Conservation (phyloP, 129 eudicot genomes). For the Cynara cardunculus region DNA sequence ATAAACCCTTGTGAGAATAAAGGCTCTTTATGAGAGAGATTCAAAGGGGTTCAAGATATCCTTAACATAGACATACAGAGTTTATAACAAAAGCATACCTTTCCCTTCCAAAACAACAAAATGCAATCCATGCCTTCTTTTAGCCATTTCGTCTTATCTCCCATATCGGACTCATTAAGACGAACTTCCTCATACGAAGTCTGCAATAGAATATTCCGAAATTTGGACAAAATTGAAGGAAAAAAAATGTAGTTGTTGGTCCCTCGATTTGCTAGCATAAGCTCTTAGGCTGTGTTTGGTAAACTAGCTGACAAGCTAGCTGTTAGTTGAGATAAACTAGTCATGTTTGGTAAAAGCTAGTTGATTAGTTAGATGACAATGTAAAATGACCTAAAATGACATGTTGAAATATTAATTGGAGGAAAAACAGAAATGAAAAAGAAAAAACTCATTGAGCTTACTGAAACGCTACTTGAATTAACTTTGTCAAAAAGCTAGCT, state of each 20-base stretch:
- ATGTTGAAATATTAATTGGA: background rate
- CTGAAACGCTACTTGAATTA: background rate
- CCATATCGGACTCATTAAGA: slow-evolving; percentile 75
- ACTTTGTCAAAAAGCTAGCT: background rate
- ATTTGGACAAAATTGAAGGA: background rate
- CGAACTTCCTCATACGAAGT: slow-evolving; percentile 79
- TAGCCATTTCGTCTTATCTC: slow-evolving; percentile 79
- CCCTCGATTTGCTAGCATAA: no score
- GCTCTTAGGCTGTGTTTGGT: background rate
- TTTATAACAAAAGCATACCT: slow-evolving; percentile 26
- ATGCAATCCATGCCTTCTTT: slow-evolving; percentile 99
- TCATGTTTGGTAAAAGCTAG: background rate
- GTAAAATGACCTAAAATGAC: background rate
- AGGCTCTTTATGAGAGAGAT: background rate
- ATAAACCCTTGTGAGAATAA: background rate
- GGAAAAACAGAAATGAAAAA: background rate
- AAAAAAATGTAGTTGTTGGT: no score
- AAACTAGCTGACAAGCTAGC: background rate
- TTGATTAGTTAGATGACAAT: background rate
- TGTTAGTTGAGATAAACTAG: background rate
- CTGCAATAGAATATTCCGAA: slow-evolving; percentile 27
- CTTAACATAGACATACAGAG: background rate
- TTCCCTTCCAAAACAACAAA: slow-evolving; percentile 85
- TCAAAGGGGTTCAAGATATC: background rate
- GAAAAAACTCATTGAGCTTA: background rate